Percentiles rank a stretch among this genome's conserved stretches.
These are phyloP conservation scores for Phalaenopsis aphrodite DNA, from an alignment of 106 monocot species.

Conservation along the genomic window DNA sequence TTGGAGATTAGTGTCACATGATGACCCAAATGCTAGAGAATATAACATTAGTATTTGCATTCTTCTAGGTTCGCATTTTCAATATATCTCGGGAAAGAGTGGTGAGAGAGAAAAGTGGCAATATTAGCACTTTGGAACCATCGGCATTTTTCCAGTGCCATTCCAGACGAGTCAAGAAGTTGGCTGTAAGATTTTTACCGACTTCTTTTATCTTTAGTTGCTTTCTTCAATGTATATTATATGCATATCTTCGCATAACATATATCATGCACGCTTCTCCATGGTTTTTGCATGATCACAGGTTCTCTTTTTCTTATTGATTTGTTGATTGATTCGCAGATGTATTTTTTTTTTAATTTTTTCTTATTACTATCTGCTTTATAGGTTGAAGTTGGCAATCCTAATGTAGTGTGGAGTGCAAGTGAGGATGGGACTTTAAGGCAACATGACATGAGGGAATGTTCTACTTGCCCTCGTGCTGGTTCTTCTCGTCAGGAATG, in stretches of 20 bases:
- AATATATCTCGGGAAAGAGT: conserved; percentile 45
- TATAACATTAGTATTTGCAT: conserved; percentile 7
- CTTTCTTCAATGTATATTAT: background rate
- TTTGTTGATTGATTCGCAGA: background rate
- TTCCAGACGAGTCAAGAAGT: conserved; percentile 86
- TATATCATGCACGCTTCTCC: background rate
- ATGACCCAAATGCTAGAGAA: background rate
- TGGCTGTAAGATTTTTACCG: conserved; percentile 58
- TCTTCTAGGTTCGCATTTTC: conserved; percentile 80
- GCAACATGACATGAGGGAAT: conserved; percentile 89
- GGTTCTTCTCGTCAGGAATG: conserved; percentile 79
- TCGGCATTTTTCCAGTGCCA: conserved; percentile 68
- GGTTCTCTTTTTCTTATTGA: background rate
- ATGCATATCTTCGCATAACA: background rate
- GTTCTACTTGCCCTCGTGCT: conserved; percentile 58
- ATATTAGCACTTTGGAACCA: conserved; percentile 41
- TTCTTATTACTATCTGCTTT: background rate
- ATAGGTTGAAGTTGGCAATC: conserved; percentile 88
- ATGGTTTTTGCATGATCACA: background rate
- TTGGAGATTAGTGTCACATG: background rate
- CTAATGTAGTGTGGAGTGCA: conserved; percentile 94
- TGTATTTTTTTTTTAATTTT: background rate
- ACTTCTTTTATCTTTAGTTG: background rate
- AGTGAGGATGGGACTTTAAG: conserved; percentile 97
- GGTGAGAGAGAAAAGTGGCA: conserved; percentile 19